phyloP scores from a whole-genome alignment of 1,284 basidiomycete species.

The Kalmanozyma brasiliensis region DNA sequence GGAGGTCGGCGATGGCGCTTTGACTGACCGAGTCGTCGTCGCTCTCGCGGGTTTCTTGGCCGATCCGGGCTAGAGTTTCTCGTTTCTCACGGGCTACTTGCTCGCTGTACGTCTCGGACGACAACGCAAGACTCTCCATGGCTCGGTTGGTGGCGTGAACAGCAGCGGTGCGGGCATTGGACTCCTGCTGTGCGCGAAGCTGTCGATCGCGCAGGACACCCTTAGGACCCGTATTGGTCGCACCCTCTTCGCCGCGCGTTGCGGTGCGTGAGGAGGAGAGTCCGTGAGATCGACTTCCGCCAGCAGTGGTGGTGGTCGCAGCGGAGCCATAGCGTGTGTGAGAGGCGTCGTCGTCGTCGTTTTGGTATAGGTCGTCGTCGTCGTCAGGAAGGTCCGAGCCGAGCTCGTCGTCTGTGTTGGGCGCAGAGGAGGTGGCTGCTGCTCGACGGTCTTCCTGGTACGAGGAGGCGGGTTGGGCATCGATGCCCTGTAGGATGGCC shows the following conservation, averaged over 20 bases:
- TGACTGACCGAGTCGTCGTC: slow-evolving; percentile 27
- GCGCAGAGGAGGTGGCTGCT: slow-evolving; percentile 12
- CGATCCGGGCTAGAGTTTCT: slow-evolving; percentile 15
- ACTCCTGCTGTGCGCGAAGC: slow-evolving; percentile 24
- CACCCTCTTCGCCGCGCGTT: slow-evolving; percentile 28
- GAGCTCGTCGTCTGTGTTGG: slow-evolving; percentile 54
- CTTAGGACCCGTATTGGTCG: slow-evolving; percentile 56
- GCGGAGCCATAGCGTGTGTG: slow-evolving; percentile 1
- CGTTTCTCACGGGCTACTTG: slow-evolving; percentile 34
- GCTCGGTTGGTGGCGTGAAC: slow-evolving; percentile 31
- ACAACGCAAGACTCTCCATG: slow-evolving; percentile 43
- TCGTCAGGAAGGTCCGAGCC: slow-evolving; percentile 45
- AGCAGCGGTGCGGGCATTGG: slow-evolving; percentile 11
- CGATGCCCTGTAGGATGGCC: slow-evolving; percentile 47
- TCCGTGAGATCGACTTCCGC: slow-evolving; percentile 12
- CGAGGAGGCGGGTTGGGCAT: slow-evolving; percentile 20
- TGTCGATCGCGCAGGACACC: slow-evolving; percentile 53
- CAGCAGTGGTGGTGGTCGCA: slow-evolving; percentile 1
- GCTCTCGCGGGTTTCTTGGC: slow-evolving; percentile 18
- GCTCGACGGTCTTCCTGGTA: slow-evolving; percentile 38
- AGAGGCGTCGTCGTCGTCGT: slow-evolving; percentile 13
- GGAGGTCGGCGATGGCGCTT: slow-evolving; percentile 41
- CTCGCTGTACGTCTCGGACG: slow-evolving; percentile 42
- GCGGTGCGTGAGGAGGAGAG: slow-evolving; percentile 13
- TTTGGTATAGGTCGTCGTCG: slow-evolving; percentile 16